Base-by-base conservation (phyloP, 2,329 filamentous ascomycete genomes). In the Juglanconis juglandina region DNA sequence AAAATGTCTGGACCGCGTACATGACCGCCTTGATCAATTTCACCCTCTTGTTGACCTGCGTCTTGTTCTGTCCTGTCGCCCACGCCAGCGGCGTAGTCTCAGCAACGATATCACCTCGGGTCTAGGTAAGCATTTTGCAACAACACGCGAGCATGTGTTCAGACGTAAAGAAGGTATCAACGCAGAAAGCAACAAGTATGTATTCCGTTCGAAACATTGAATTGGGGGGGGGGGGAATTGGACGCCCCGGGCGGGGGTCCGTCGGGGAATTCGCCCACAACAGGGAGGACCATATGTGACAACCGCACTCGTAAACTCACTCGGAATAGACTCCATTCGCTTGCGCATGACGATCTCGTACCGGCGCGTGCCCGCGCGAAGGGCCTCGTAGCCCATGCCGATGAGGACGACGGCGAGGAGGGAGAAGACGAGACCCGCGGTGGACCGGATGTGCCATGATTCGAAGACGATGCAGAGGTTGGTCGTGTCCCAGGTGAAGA, bases 381-480 rank as follows among this genome's bases (percentile, higher is more conserved):
- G 80, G 54, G 87, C 90, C 77, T 99, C 95, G 80, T 98, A 99
- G 66, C 92, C 92, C n/a, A 92, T 91, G 39, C 89, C 90, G 65
- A 99, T 81, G 63, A 90, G 82, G 62, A 96, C 84, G 68, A 99
- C 88, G 66, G 87, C 90, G 67, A 95, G 68, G 63, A 99, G 87
- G 34, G 94, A 96, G 70, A 92, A 74, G 73, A 97, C 69, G 60
- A 99, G 88, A 39, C 89, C 89, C 56, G 84, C 70, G 3, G 87
- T 87, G 63, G 88, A 87, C 64, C 83, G 87, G 74, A 99, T 78
- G 77, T 91, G 93, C 95, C 95, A 99, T 76, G 88, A 86, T 68
- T 83, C 84, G 81, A 98, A 99, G 75, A 99, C 86, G 75, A 99
- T 96, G 83, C 95, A 99, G 66, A 99, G 91, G 77, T 98, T 90